Base-by-base conservation (phyloP, 2,329 filamentous ascomycete genomes). In the Bimuria novae-zelandiae region DNA sequence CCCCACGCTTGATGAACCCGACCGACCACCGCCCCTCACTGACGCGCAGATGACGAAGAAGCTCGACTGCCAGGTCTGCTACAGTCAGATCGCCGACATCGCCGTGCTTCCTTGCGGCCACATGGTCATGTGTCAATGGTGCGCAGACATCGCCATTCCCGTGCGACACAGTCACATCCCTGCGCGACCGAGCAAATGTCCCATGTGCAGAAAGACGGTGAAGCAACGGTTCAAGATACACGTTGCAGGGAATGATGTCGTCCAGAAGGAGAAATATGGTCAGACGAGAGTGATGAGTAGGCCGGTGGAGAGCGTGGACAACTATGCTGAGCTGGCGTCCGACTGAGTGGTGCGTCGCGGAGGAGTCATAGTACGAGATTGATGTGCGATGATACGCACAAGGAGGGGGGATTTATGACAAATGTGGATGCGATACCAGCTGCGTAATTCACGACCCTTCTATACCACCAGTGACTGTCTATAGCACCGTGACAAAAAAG, bases 101-200 rank as follows among this genome's bases (percentile, higher is more conserved):
- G 80, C 79, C 2, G 68, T 81, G 16, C 59, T 83, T 30, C 81
- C 81, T 0, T 84, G 81, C 54, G 81, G 81, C 0, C 81, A 84
- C 63, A 73, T 82, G 55, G 74, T 79, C 29, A 79, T 84, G 73
- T 84, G 81, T 61, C 69, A 75, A 33, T 84, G 80, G 80, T 84
- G 81, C 57, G 80, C 79, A 3, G 78, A 81, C 44, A 75, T 80
- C 44, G 75, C 79, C 39, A 73, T 79, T 29, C 80, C 80, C 2
- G 70, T 75, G 1, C 72, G 72, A 61, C 66, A 73, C 51, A 61
- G 69, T 23, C 76, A 78, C 60, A 63, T 76, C 27, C 77, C 77
- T 16, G 45, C 60, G n/a, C 64, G 71, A 14, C 58, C 56, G 12
- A 71, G 69, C 3, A 74, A 72, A 36, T 80, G 78, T 63, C 78